Evolutionary conservation across 2,329 filamentous ascomycete species (phyloP), one percentile per base, ranked within the genome.

Genomic region (Metarhizium sp.): DNA sequence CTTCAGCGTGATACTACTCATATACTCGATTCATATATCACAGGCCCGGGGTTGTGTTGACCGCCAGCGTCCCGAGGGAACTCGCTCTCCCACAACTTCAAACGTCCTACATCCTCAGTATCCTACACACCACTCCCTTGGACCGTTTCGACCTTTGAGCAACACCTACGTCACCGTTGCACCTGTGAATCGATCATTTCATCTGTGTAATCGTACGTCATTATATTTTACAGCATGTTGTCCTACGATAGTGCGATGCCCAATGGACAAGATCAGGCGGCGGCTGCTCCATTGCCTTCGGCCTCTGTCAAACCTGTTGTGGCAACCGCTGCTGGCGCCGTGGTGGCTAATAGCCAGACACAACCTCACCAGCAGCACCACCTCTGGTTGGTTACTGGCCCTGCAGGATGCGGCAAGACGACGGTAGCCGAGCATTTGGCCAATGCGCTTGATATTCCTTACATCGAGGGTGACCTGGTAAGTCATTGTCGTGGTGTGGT

Each of bases 301-400:
- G 14, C 47, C 46, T 36, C 47, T 47, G 54, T 56, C 16, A 57
- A 53, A 29, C 48, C 55, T 30, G 49, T 54, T 38, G 42, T 58
- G 45, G 53, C 63, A 14, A 63, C 70, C 4, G 62, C 63, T 50
- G 59, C 66, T 32, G 59, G 67, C 51, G 68, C 67, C 55, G 59
- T 64, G 32, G 59, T 66, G 32, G 57, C 56, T 36, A 63, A 62
- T 48, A 52, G 54, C 7, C 55, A 48, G 4, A 59, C 64, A 18
- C 52, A 59, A 54, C 68, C 69, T 55, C 68, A 75, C 54, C 69
- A 69, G 54, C 69, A 75, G 56, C 84, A 86, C 64, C 87, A 91
- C 69, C 90, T 92, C 66, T 92, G 87, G 86, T 78, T 92, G 57
- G 82, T 92, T 52, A 90, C 87, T 1, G 88, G 88, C 32, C 88